Evolutionary conservation across 148 eudicot species (phyloP).

Genomic region (Cornus kousa): DNA sequence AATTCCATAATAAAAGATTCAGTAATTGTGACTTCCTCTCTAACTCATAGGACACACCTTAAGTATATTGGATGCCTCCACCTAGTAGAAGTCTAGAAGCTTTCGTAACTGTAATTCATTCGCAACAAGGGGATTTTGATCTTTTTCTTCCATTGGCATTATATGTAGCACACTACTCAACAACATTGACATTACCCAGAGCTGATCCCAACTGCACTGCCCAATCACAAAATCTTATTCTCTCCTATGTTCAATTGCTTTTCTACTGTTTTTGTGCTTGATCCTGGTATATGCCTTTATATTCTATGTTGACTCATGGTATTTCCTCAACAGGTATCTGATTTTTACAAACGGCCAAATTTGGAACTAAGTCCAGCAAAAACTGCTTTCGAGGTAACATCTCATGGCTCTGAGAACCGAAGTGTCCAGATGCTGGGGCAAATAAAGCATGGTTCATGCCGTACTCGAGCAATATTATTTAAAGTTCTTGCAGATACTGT

Average conservation of each 20-base stretch:
- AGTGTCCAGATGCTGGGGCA: conserved; percentile 84
- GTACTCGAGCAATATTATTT: conserved; percentile 76
- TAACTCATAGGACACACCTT: no score
- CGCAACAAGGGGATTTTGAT: not conserved
- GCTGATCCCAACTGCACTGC: no score
- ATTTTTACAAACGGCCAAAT: conserved; percentile 65
- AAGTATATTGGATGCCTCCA: no score
- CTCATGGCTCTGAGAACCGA: conserved; percentile 43
- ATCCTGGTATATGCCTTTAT: not conserved
- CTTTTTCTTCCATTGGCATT: not conserved
- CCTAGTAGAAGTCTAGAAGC: not conserved
- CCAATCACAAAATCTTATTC: no score
- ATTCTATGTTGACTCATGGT: not conserved
- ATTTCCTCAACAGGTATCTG: conserved; percentile 46
- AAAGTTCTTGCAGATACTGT: conserved; percentile 82
- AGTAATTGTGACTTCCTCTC: no score
- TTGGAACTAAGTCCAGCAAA: conserved; percentile 49
- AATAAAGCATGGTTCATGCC: conserved; percentile 78
- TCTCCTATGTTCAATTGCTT: not conserved
- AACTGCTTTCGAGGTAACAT: conserved; percentile 50
- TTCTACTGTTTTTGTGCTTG: not conserved
- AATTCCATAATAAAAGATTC: no score
- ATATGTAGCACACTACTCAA: no score
- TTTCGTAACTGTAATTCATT: not conserved
- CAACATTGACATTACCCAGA: no score